These are phyloP conservation scores for Penicillium antarcticum DNA, from an alignment of 495 filamentous ascomycete genomes.

Conservation along the genomic window DNA sequence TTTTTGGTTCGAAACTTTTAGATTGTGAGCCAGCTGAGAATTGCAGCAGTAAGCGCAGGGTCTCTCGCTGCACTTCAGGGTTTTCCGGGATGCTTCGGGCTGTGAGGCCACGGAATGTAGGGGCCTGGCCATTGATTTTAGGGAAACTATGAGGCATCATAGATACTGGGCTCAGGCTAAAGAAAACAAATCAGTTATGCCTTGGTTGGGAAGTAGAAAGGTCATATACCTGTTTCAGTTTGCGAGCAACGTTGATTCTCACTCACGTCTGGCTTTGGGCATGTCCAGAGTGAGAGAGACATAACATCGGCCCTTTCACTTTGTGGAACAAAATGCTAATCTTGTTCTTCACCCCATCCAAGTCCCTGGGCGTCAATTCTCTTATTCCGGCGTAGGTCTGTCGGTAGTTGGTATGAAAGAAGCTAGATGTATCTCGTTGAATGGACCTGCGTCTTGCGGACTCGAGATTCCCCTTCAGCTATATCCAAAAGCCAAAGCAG, in stretches of 20 bases:
- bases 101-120: conserved; percentile 2
- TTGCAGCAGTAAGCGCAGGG: not conserved
- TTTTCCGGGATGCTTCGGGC: conserved; percentile 1
- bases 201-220: not conserved
- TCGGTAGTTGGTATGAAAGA: too few relatives aligned
- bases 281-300: conserved; percentile 1
- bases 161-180: not conserved
- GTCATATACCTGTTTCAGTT: not conserved
- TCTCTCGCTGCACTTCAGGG: conserved; percentile 1
- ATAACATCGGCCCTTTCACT: not conserved
- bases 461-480: not conserved
- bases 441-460: too few relatives aligned
- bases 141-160: not conserved
- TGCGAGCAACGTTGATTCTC: not conserved
- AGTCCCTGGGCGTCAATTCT: too few relatives aligned
- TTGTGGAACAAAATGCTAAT: not conserved
- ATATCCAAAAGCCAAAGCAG: too few relatives aligned
- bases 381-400: not conserved
- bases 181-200: not conserved
- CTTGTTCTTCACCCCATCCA: too few relatives aligned
- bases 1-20: too few relatives aligned
- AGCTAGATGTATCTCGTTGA: too few relatives aligned
- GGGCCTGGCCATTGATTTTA: not conserved
- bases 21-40: not conserved
- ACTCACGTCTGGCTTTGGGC: conserved; percentile 1